A percentile compares a stretch with the other conserved stretches of the same genome.
Conservation (phyloP, 257 asterid genomes). For the Solanum gandarillasii region DNA sequence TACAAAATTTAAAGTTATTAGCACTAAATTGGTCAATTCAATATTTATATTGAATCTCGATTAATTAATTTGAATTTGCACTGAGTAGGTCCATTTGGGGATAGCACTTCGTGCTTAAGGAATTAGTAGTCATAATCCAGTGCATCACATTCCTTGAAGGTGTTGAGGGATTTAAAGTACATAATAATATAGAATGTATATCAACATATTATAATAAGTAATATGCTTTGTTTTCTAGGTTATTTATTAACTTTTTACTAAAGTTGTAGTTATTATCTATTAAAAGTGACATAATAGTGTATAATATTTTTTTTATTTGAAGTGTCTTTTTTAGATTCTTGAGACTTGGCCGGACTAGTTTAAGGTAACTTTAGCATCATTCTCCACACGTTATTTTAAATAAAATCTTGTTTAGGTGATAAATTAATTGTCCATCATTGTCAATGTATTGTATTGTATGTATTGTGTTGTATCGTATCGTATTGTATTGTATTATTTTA, state of each 20-base stretch:
- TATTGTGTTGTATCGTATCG: too few species aligned
- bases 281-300: background rate
- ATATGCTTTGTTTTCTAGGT: background rate
- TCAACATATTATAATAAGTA: background rate
- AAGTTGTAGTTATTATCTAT: background rate
- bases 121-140: background rate
- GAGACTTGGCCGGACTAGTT: background rate
- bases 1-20: background rate
- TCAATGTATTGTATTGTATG: too few species aligned
- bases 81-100: too few species aligned
- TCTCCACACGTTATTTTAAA: background rate
- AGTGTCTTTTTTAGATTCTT: background rate
- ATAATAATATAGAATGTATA: background rate
- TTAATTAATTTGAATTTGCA: too few species aligned
- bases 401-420: too few species aligned
- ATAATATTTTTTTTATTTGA: background rate
- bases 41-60: too few species aligned
- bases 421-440: background rate
- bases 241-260: background rate
- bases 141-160: background rate
- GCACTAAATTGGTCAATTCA: background rate
- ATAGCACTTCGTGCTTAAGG: too few species aligned
- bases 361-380: background rate
- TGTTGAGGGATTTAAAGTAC: background rate
- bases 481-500: too few species aligned